These are phyloP conservation scores for Cerioporus squamosus DNA, from an alignment of 1,284 basidiomycete species.

Conservation along the genomic window DNA sequence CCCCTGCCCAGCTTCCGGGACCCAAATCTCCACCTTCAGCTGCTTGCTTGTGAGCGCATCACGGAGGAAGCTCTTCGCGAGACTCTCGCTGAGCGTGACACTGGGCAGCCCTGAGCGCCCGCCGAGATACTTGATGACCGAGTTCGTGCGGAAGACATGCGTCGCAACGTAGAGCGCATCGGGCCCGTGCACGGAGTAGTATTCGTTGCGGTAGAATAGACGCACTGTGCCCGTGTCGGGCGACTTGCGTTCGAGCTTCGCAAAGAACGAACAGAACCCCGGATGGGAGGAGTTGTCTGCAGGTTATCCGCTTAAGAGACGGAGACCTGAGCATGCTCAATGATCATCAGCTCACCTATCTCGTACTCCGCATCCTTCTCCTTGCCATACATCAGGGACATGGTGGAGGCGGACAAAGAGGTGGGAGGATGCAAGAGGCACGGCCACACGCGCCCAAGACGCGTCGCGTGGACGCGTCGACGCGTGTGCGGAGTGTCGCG, in stretches of 20 bases:
- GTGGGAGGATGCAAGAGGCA: no score
- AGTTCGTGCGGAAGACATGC: slow-evolving; percentile 85
- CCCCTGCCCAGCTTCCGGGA: slow-evolving; percentile 71
- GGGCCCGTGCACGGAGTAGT: slow-evolving; percentile 87
- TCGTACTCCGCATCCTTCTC: slow-evolving; percentile 59
- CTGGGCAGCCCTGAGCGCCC: slow-evolving; percentile 70
- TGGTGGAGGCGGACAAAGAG: slow-evolving; percentile 25
- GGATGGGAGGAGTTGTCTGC: slow-evolving; percentile 55
- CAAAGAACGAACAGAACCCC: slow-evolving; percentile 79
- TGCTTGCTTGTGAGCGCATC: slow-evolving; percentile 92
- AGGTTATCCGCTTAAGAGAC: slow-evolving; percentile 39
- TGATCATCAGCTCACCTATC: slow-evolving; percentile 27
- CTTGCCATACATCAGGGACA: slow-evolving; percentile 73
- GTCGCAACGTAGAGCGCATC: slow-evolving; percentile 91
- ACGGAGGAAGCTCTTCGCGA: slow-evolving; percentile 88
- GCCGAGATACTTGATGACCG: slow-evolving; percentile 85
- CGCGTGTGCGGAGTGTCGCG: slow-evolving; percentile 27
- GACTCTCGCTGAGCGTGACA: slow-evolving; percentile 78
- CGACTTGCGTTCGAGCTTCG: slow-evolving; percentile 66
- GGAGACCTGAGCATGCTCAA: neutral
- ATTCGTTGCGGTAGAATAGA: slow-evolving; percentile 86
- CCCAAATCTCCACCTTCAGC: slow-evolving; percentile 94
- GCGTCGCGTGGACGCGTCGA: slow-evolving; percentile 22
- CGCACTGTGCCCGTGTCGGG: slow-evolving; percentile 77
- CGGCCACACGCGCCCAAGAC: neutral